These are phyloP conservation scores for Zygoascus biomembranicola DNA, from an alignment of 805 yeast genomes.

Conservation along the genomic window DNA sequence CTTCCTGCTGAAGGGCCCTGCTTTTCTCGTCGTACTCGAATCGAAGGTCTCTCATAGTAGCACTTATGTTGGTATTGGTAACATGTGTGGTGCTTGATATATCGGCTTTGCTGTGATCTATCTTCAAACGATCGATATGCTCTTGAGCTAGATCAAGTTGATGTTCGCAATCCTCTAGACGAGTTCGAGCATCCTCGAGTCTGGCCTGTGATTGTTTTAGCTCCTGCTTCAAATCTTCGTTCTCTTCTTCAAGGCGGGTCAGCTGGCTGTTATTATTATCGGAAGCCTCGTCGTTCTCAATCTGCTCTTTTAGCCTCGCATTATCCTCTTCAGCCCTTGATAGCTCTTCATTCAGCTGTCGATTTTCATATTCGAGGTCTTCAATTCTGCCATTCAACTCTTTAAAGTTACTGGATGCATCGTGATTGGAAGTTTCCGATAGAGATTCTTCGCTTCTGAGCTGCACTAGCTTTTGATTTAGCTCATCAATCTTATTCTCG, in stretches of 20 bases:
- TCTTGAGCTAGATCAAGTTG: background rate
- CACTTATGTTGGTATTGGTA: background rate
- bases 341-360: constrained; percentile 17
- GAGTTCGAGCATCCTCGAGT: background rate
- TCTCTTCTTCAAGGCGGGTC: constrained; percentile 2
- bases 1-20: background rate
- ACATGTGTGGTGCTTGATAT: background rate
- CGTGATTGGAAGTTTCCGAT: constrained; percentile 2
- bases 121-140: background rate
- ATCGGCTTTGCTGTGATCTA: background rate
- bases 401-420: background rate
- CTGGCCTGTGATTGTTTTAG: background rate
- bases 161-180: background rate
- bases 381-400: constrained; percentile 18
- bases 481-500: constrained; percentile 6
- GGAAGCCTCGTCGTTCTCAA: background rate
- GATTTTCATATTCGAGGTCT: constrained; percentile 18
- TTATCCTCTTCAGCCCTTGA: constrained; percentile 18
- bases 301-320: background rate
- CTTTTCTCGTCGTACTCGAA: background rate
- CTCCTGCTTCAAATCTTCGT: background rate
- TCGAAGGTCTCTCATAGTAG: background rate
- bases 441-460: constrained; percentile 18
- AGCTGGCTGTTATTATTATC: background rate
- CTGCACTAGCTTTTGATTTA: constrained; percentile 1